Base-by-base conservation (phyloP, 2,329 filamentous ascomycete genomes). In the Trichophyton benhamiae region DNA sequence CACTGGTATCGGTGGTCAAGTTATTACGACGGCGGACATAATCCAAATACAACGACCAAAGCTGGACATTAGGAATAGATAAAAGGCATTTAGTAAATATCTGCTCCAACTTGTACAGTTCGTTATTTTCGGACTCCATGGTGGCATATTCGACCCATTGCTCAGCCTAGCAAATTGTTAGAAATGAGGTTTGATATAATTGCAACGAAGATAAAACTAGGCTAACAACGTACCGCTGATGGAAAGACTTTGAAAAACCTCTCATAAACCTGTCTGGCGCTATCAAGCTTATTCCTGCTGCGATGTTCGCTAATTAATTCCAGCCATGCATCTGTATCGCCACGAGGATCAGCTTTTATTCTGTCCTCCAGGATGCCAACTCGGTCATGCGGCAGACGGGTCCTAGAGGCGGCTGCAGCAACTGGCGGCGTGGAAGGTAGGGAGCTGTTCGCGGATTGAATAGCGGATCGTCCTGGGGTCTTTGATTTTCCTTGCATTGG, bases 31-130 rank as follows among this genome's bases (percentile, higher is more conserved):
- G 87, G 60, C 94, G 89, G 65, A 97, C 89, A 72, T 97, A 96
- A 74, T 96, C 91, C 64, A 99, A 84, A 72, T 99, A 99, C 36
- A 91, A 83, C 5, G 88, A 90, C 90, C 91, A 99, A 20, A 99
- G 82, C 64, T 88, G 83, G 44, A 97, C 87, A 71, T 92, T 89
- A 9, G 89, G 87, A 20, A 94, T 86, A 7, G 83, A 83, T 67
- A 90, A 81, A 44, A 99, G 82, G 36, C 88, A 91, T 67, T 85
- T 83, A 65, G 84, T 85, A 72, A 99, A 96, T 22, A 99, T 86
- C 59, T 85, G 81, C 73, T 96, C 92, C 15, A 95, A 86, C 55
- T 84, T 84, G 62, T 82, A 80, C 63, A 94, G 87, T 65, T 96
- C 89, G 68, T 95, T 90, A 62, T 91, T 80, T 65, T 90, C 87